Percentiles rank a stretch among this genome's conserved stretches.
Evolutionary conservation across 208 protist genomes (phyloP).

Genomic region (Jaenimonas drosophilae): DNA sequence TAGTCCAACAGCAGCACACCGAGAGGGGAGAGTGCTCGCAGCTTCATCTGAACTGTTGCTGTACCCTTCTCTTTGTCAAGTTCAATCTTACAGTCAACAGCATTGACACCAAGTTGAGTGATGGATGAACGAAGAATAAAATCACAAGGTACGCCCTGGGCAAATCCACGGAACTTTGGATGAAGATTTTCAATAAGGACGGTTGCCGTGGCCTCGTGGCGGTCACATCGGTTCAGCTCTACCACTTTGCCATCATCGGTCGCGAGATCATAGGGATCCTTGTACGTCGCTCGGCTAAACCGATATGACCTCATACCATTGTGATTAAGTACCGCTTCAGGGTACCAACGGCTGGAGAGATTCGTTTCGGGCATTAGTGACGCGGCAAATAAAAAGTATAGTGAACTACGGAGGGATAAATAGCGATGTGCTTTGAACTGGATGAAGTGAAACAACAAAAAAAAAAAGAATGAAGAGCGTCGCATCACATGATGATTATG

Average conservation of each 20-base stretch:
- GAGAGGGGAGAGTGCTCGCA: conserved; percentile 69
- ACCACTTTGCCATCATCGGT: conserved; percentile 55
- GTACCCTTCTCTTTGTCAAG: conserved; percentile 23
- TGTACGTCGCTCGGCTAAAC: conserved; percentile 47
- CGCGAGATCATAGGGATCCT: conserved; percentile 69
- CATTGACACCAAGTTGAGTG: conserved; percentile 86
- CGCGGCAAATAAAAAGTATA: conserved; percentile 2
- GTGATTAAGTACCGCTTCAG: conserved; percentile 68
- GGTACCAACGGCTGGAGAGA: conserved; percentile 69
- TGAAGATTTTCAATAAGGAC: conserved; percentile 38
- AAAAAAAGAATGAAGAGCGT: conserved; percentile 2
- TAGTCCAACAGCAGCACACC: conserved; percentile 83
- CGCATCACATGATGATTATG: not conserved
- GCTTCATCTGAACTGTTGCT: conserved; percentile 41
- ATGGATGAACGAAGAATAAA: conserved; percentile 85
- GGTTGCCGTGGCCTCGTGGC: conserved; percentile 19
- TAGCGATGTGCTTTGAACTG: not conserved
- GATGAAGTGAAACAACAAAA: conserved; percentile 2
- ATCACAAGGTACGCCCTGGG: conserved; percentile 35
- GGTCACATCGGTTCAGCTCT: conserved; percentile 17
- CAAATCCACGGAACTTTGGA: conserved; percentile 74
- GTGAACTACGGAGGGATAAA: not conserved
- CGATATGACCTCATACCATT: conserved; percentile 46
- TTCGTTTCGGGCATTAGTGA: not conserved
- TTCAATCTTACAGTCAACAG: conserved; percentile 41